Conservation (phyloP, 352 stramenopile species). For the Poterioochromonas sp. region DNA sequence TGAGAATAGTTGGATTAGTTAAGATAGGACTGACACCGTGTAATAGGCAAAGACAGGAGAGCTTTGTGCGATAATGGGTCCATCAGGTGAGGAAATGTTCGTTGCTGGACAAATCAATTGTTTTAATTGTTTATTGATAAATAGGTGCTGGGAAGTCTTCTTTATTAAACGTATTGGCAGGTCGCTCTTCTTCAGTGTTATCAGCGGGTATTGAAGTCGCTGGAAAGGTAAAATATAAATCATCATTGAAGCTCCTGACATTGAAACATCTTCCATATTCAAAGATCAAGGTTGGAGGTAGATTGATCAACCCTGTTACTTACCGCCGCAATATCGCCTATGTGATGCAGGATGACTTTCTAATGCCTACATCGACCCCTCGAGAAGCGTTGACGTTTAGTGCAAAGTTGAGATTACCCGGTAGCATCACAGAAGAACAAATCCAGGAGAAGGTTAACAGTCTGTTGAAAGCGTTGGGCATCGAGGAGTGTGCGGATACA, state of each 20-base stretch:
- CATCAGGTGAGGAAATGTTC: slow-evolving; percentile 52
- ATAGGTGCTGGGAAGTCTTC: slow-evolving; percentile 50
- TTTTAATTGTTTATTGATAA: no score
- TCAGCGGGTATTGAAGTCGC: slow-evolving; percentile 41
- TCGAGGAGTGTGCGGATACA: slow-evolving; percentile 36
- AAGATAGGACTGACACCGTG: no score
- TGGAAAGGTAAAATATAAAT: no score
- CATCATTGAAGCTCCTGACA: no score
- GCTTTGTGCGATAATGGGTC: slow-evolving; percentile 31
- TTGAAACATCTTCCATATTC: no score
- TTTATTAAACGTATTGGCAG: slow-evolving; percentile 57
- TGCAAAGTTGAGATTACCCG: slow-evolving; percentile 60
- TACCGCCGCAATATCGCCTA: slow-evolving; percentile 51
- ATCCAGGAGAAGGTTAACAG: slow-evolving; percentile 43
- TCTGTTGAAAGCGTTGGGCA: slow-evolving; percentile 39
- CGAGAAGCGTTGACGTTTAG: slow-evolving; percentile 76
- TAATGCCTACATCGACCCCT: slow-evolving; percentile 71
- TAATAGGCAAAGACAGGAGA: background rate
- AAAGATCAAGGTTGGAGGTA: slow-evolving; percentile 43
- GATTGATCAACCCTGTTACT: slow-evolving; percentile 40
- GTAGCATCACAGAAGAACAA: slow-evolving; percentile 42
- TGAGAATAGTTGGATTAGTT: no score
- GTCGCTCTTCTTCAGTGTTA: slow-evolving; percentile 44
- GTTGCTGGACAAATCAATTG: slow-evolving; percentile 57
- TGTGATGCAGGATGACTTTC: slow-evolving; percentile 74